phyloP scores from a whole-genome alignment of 352 stramenopile species.

The Phytophthora syringae region DNA sequence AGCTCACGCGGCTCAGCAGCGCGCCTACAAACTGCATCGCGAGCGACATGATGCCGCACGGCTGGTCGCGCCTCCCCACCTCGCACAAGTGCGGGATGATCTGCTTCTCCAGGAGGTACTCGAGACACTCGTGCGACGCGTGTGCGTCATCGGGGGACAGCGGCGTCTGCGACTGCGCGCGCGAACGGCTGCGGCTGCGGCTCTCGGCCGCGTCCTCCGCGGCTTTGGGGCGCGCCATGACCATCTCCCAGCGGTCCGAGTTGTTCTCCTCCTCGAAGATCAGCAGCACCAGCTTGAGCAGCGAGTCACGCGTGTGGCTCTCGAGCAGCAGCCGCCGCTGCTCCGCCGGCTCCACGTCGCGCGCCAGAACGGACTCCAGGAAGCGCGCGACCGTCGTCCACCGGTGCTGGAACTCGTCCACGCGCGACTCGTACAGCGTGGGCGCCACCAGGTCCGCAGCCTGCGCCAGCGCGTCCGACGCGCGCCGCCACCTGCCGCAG shows the following conservation, averaged over 20 bases:
- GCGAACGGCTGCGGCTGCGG: conserved; percentile 15
- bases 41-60: conserved; percentile 87
- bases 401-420: conserved; percentile 87
- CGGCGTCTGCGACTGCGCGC: conserved; percentile 29
- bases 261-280: conserved; percentile 88
- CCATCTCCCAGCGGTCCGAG: conserved; percentile 72
- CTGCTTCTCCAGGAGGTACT: conserved; percentile 88
- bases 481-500: conserved; percentile 78
- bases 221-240: conserved; percentile 42
- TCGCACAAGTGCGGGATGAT: conserved; percentile 84
- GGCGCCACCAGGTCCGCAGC: conserved; percentile 80
- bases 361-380: conserved; percentile 71
- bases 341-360: conserved; percentile 68
- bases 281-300: conserved; percentile 87
- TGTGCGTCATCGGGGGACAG: conserved; percentile 32
- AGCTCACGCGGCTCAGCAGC: conserved; percentile 83
- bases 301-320: conserved; percentile 81
- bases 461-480: conserved; percentile 75
- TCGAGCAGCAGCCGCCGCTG: conserved; percentile 82
- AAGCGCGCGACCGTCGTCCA: conserved; percentile 84
- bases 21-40: conserved; percentile 84
- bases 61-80: conserved; percentile 69
- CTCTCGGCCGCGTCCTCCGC: conserved; percentile 27
- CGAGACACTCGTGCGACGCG: conserved; percentile 69
- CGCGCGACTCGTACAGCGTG: conserved; percentile 82